Percentiles rank a stretch among this genome's conserved stretches.
Evolutionary conservation across 1,284 basidiomycete species (phyloP).

Genomic region (Apiotrichum siamense): DNA sequence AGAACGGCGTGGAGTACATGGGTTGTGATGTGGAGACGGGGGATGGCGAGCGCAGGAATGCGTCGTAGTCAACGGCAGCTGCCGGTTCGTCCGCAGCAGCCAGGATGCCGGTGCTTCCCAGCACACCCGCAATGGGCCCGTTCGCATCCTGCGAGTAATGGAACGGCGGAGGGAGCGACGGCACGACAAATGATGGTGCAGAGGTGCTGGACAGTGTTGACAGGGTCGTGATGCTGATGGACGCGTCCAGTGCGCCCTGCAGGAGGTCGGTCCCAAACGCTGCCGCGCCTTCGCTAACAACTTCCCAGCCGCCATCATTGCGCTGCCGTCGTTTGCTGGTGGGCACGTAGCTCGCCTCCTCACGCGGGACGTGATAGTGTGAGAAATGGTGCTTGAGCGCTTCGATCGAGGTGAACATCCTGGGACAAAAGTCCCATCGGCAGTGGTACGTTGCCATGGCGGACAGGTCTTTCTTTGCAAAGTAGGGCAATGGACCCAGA

Average conservation of each 20-base stretch:
- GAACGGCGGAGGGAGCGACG: neutral
- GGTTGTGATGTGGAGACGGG: neutral
- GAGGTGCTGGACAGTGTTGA: neutral
- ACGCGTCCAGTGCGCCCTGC: too few species aligned
- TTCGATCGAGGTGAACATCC: slow-evolving; percentile 1
- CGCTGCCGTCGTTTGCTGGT: slow-evolving; percentile 8
- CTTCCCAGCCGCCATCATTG: slow-evolving; percentile 9
- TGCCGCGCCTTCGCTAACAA: slow-evolving; percentile 2
- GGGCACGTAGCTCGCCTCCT: slow-evolving; percentile 10
- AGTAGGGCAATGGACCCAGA: too few species aligned
- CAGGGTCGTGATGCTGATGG: neutral
- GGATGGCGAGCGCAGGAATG: slow-evolving; percentile 15
- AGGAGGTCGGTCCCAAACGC: neutral
- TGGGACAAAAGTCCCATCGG: slow-evolving; percentile 16
- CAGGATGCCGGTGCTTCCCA: neutral
- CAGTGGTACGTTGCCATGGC: slow-evolving; percentile 4
- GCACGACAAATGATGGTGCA: neutral
- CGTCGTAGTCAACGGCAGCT: slow-evolving; percentile 7
- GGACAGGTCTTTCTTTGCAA: too few species aligned
- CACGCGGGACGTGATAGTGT: slow-evolving; percentile 9
- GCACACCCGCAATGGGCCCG: neutral
- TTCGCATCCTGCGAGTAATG: neutral
- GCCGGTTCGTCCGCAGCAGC: neutral
- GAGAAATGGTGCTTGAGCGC: slow-evolving; percentile 7
- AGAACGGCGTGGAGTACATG: slow-evolving; percentile 4